These are phyloP conservation scores for Mycena albidolilacea DNA, from an alignment of 768 basidiomycete species.

Conservation along the genomic window DNA sequence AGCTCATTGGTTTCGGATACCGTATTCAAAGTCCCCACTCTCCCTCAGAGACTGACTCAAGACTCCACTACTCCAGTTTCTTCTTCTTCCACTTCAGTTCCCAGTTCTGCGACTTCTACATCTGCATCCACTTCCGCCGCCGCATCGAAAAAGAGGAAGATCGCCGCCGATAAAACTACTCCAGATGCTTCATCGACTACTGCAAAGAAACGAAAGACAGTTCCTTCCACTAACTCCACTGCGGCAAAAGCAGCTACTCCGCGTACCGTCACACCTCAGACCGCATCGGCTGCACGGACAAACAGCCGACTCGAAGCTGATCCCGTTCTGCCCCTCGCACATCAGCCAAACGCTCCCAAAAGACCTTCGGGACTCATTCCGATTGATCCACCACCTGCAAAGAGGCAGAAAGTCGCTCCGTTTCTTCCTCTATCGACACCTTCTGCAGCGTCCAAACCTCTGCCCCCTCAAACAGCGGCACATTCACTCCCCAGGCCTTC, in stretches of 20 bases:
- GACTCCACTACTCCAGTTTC: slow-evolving; percentile 2
- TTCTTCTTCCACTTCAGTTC: neutral
- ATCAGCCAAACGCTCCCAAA: slow-evolving; percentile 63
- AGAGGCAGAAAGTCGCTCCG: slow-evolving; percentile 30
- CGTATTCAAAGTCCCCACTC: slow-evolving; percentile 35
- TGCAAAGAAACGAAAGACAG: slow-evolving; percentile 14
- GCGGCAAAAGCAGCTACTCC: neutral
- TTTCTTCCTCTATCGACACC: neutral
- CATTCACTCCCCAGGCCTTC: neutral
- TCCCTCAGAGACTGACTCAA: slow-evolving; percentile 22
- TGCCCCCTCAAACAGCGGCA: slow-evolving; percentile 8
- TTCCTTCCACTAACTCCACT: neutral
- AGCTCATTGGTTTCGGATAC: neutral
- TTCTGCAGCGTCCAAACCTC: slow-evolving; percentile 7
- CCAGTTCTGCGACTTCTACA: neutral
- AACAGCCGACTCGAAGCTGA: neutral
- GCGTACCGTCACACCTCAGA: neutral
- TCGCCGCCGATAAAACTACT: neutral
- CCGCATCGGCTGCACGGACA: neutral
- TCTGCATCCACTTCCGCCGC: neutral
- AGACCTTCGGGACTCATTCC: slow-evolving; percentile 75
- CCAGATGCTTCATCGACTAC: neutral
- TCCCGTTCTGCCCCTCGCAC: neutral
- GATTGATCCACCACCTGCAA: slow-evolving; percentile 19
- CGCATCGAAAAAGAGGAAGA: slow-evolving; percentile 18